These are phyloP conservation scores for Phytophthora parvispora DNA, from an alignment of 352 stramenopile genomes.

Conservation along the genomic window DNA sequence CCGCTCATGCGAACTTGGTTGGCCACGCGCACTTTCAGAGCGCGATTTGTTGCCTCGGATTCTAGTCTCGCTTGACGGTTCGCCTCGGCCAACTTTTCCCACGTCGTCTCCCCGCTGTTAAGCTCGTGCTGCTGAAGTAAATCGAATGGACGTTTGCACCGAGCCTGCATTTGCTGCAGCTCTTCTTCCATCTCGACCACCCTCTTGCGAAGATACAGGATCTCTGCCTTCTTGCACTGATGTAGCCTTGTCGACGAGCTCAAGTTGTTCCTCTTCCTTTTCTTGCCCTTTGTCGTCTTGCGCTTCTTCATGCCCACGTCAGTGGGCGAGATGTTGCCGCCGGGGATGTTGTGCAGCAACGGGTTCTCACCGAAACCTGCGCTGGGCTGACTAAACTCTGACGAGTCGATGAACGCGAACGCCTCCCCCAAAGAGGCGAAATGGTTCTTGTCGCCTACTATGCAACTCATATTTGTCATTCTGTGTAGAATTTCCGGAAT, in stretches of 20 bases:
- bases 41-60: conserved; percentile 12
- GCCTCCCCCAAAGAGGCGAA: conserved; percentile 9
- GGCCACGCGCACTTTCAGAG: conserved; percentile 3
- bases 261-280: conserved; percentile 22
- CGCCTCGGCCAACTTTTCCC: conserved; percentile 2
- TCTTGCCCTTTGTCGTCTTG: neutral
- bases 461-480: conserved; percentile 13
- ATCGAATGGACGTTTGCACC: neutral
- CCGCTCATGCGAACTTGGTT: neutral
- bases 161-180: neutral
- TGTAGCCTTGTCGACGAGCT: conserved; percentile 30
- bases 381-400: neutral
- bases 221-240: conserved; percentile 21
- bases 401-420: conserved; percentile 17
- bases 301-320: neutral
- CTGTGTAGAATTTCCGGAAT: neutral
- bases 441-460: conserved; percentile 12
- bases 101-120: neutral
- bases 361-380: neutral
- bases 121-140: neutral
- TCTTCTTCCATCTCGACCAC: conserved; percentile 18
- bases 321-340: neutral
- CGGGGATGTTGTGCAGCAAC: neutral
- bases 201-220: conserved; percentile 15
- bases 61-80: conserved; percentile 6